Base-by-base conservation (phyloP, 179 eudicot genomes). In the Beta corolliflora region DNA sequence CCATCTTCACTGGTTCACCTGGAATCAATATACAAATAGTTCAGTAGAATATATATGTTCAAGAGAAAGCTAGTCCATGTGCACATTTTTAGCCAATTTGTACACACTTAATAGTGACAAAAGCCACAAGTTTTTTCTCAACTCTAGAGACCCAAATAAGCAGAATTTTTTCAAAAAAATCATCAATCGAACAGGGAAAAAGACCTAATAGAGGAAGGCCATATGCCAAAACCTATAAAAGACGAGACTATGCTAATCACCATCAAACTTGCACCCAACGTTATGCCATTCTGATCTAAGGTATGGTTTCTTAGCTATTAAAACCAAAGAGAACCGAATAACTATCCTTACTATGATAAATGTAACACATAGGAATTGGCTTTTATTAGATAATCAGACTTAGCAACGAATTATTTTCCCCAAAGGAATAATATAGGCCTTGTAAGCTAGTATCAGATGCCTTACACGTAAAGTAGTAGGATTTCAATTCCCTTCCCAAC, bases 1-100 rank as follows among this genome's bases (percentile, higher is more conserved):
- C 97, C 92, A 91, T 87, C 86, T 93, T 94, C 70, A 90, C 31
- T 21, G 95, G 95, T 75, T 93, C 92, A 70, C 97, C 97, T 93
- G 89, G 71, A 67, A 15, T 70, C 25, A 71, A 72, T 25, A 48
- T 14, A 80, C 21, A 25, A 29, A 73, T 48, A 68, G n/a, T 14
- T 69, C 50, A 68, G 5, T 16, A 18, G 41, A 71, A 4, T 46
- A 5, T 44, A 7, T 1, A 31, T 56, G 73, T 9, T 69, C 4
- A n/a, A 72, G 44, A 72, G 52, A 23, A 72, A 72, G 76, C 3
- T 23, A 52, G 45, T 60, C 16, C 25, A 36, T 61, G 50, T 64
- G 46, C 44, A 36, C 36, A 50, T 60, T 31, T 46, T 59, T 45
- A 16, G 41, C 19, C 59, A 69, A n/a, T 12, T 48, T 67, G 53